These are phyloP conservation scores for Eucalyptus virginea DNA, from an alignment of 345 rosid species.

Conservation along the genomic window DNA sequence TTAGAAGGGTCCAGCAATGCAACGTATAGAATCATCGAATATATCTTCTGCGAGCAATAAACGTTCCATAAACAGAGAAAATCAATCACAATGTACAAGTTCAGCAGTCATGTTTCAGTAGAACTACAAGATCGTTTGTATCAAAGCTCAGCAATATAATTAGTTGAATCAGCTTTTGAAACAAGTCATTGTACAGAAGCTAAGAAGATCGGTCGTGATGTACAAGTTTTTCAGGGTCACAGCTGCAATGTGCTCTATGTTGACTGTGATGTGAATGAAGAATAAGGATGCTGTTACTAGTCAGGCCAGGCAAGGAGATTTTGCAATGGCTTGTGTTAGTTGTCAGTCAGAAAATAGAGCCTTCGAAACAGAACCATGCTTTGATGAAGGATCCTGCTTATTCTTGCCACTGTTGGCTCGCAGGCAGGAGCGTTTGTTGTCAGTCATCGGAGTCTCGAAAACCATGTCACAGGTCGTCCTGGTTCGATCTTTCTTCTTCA, in stretches of 20 bases:
- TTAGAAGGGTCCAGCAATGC: background rate
- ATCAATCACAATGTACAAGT: background rate
- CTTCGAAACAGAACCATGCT: background rate
- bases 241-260: background rate
- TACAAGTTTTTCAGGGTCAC: background rate
- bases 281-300: background rate
- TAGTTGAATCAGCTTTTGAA: background rate
- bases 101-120: background rate
- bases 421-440: slow-evolving; percentile 14
- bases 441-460: slow-evolving; percentile 70
- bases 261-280: background rate
- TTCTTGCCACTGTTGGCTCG: background rate
- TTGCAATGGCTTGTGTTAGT: background rate
- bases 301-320: background rate
- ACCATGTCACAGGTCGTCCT: slow-evolving; percentile 46
- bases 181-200: background rate
- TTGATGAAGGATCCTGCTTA: background rate
- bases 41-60: background rate
- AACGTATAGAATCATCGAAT: background rate
- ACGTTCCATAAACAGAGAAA: background rate
- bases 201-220: background rate
- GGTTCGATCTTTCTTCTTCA: slow-evolving; percentile 36
- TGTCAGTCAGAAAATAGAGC: background rate
- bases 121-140: background rate
- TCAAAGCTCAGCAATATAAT: background rate